phyloP scores from a whole-genome alignment of 805 yeast genomes.

The Yamadazyma endophytica region DNA sequence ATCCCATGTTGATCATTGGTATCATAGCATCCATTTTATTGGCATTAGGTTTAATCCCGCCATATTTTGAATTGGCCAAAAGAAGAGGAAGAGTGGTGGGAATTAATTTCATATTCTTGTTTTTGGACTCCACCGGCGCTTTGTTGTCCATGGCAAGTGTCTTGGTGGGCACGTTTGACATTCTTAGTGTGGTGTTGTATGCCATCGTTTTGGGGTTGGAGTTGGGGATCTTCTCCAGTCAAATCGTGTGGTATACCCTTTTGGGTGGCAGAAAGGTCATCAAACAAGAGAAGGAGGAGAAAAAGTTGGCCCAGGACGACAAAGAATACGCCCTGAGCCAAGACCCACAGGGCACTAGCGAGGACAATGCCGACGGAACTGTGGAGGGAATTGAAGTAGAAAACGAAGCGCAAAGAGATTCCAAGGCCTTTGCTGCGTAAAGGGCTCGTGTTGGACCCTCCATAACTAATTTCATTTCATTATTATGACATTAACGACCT shows the following conservation, averaged over 20 bases:
- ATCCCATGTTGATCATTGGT: slow-evolving; percentile 84
- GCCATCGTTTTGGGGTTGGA: slow-evolving; percentile 71
- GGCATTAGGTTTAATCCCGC: slow-evolving; percentile 80
- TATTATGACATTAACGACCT: too few relatives aligned
- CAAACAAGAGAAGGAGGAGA: slow-evolving; percentile 21
- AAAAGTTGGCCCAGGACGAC: not conserved
- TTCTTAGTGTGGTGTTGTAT: slow-evolving; percentile 77
- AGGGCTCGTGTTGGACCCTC: too few relatives aligned
- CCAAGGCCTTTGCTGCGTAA: too few relatives aligned
- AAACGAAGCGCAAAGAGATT: too few relatives aligned
- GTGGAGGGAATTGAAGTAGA: too few relatives aligned
- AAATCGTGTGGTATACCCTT: slow-evolving; percentile 58
- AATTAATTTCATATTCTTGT: slow-evolving; percentile 74
- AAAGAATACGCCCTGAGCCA: too few relatives aligned
- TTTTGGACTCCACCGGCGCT: slow-evolving; percentile 80
- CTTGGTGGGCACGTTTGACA: slow-evolving; percentile 57
- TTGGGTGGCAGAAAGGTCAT: slow-evolving; percentile 25
- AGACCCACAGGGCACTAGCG: too few relatives aligned
- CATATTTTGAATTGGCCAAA: slow-evolving; percentile 78
- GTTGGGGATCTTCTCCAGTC: slow-evolving; percentile 70
- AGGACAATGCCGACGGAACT: too few relatives aligned
- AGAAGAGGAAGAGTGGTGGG: slow-evolving; percentile 85
- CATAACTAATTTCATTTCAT: too few relatives aligned
- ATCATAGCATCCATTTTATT: slow-evolving; percentile 71
- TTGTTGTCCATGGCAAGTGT: slow-evolving; percentile 61